Evolutionary conservation across 768 basidiomycete genomes (phyloP), one percentile per base, ranked within the genome.

Genomic region (Tulasnella sp.): DNA sequence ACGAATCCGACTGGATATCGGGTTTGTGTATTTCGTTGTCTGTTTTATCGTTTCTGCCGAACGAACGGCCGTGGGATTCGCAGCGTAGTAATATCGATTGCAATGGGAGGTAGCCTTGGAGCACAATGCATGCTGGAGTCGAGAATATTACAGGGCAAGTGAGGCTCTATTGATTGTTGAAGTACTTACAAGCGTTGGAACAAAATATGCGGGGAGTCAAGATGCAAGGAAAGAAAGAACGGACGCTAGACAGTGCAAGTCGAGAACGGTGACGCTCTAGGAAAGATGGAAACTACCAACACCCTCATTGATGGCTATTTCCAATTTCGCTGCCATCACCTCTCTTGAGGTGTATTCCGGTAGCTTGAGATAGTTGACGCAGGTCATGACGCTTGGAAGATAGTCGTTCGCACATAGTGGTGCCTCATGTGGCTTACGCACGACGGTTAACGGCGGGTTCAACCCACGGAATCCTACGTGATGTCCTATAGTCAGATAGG

Each of bases 241-340:
- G 27, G 11, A 23, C 5, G n/a, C 47, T 15, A 38, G 34, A 15
- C 34, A 38, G 52, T 19, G 44, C 13, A 32, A 4, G 44, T 42
- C 42, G 3, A 51, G 34, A 38, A 38, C 34, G 34, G 34, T 7
- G 15, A 38, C 5, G 34, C 7, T 38, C 80, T 76, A 97, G 69
- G 94, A 97, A 71, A 99, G 76, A 75, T 97, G 94, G 88, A 98
- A 98, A 68, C 90, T 91, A 54, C 92, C 92, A 60, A 90, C 85
- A 43, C 96, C 96, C 73, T 98, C 96, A 66, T 82, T 80, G 76
- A 96, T 89, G 38, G 96, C 95, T 30, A 81, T 76, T 53, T 76
- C 76, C 65, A 99, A 72, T 70, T 92, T 95, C 70, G 88, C 83
- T 66, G 75, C 78, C 83, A 98, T 86, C 41, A 89, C 82, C 34